Evolutionary conservation across 352 stramenopile genomes (phyloP).

Genomic region (Globisporangium takayamanum): DNA sequence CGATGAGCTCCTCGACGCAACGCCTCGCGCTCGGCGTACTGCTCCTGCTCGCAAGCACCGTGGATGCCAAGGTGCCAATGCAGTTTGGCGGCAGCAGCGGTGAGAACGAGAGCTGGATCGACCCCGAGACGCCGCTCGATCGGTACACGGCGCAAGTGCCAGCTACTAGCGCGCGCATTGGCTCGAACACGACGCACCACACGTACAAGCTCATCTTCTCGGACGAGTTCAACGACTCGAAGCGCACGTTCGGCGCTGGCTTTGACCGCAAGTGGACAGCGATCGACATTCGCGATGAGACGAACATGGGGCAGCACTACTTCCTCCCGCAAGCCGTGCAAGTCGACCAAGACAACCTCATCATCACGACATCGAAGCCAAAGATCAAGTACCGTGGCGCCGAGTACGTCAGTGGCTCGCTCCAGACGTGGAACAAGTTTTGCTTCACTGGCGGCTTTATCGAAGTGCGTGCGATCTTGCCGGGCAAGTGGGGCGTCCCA

Average conservation of each 20-base stretch:
- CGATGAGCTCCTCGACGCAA: conserved; percentile 13
- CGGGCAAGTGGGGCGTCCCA: conserved; percentile 91
- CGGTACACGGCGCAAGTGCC: conserved; percentile 42
- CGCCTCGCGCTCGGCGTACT: conserved; percentile 16
- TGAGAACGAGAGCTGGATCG: conserved; percentile 62
- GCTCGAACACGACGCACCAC: conserved; percentile 22
- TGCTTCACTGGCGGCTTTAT: conserved; percentile 97
- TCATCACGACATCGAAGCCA: conserved; percentile 87
- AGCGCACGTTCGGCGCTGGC: conserved; percentile 91
- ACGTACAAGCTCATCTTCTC: conserved; percentile 91
- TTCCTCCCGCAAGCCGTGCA: conserved; percentile 92
- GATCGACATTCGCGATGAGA: conserved; percentile 92
- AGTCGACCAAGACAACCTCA: conserved; percentile 90
- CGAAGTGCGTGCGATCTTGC: conserved; percentile 91
- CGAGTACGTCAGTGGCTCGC: conserved; percentile 88
- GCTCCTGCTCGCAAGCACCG: conserved; percentile 8
- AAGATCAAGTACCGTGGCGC: conserved; percentile 70
- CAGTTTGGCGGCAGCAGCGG: conserved; percentile 26
- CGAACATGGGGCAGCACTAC: conserved; percentile 95
- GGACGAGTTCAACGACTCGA: conserved; percentile 95
- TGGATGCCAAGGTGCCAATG: conserved; percentile 21
- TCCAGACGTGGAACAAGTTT: conserved; percentile 99
- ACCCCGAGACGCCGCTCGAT: conserved; percentile 64
- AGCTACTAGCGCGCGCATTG: conserved; percentile 24
- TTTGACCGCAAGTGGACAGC: conserved; percentile 95